Evolutionary conservation across 352 stramenopile species (phyloP), one percentile per base, ranked within the genome.

Genomic region (Pythium periplocum): DNA sequence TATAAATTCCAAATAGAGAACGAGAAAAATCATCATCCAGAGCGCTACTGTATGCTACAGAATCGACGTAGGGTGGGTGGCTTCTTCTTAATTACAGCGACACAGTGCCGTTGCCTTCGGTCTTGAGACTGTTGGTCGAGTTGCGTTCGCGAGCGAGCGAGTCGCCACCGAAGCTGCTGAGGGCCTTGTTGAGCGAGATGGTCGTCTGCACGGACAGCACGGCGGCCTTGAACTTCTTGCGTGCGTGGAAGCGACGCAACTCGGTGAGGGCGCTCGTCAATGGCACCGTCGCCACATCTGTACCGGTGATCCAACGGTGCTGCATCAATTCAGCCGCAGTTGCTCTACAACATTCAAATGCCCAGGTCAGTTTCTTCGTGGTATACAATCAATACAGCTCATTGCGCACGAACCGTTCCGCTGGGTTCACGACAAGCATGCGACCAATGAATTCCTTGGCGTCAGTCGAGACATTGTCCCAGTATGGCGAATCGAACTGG

Each of bases 371-470:
- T 26, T 26, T 26, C 17, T 26, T 26, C 17, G 17, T 26, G 17
- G 17, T 26, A 26, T 26, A 0, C 17, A 26, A 26, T 26, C 17
- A 26, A 26, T 0, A 26, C 0, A 26, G 17, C 17, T 26, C 17
- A 26, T 34, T 54, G 36, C 7, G 47, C 42, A 51, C 67, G 48
- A 59, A 86, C 64, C 86, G 72, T 33, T 94, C 63, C n/a, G 75
- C 74, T 12, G 86, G 86, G 48, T 95, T 68, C 7, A 94, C 78
- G 9, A 93, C 69, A 11, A 96, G 64, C 75, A 96, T 93, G 46
- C 76, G 72, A 30, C 62, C 69, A 55, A 96, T 96, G 61, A 96
- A 93, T 45, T 95, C 83, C 68, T 96, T 96, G 50, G 86, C 87
- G 41, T 96, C 79, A 17, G 81, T 63, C 42, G 86, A 96, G 43